Percentiles rank a stretch among this genome's conserved stretches.
Conservation (phyloP, 2,329 filamentous ascomycete species). For the Pyrenophora tritici-repentis region DNA sequence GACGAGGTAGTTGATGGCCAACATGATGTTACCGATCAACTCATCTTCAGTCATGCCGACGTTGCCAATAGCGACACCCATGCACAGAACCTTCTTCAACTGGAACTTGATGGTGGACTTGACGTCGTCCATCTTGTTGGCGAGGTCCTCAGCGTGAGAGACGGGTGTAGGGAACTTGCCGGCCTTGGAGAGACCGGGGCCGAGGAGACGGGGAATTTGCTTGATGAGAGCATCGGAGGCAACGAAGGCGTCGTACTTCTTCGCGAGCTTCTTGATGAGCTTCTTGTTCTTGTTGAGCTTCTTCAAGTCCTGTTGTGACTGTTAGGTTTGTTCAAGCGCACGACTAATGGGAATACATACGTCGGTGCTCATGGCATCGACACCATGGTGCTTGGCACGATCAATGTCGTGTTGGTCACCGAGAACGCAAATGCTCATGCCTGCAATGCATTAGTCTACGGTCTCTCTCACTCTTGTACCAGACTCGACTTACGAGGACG, state of each 20-base stretch:
- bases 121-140: slow-evolving; percentile 96
- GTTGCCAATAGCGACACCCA: slow-evolving; percentile 99
- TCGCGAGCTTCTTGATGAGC: slow-evolving; percentile 99
- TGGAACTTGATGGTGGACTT: slow-evolving; percentile 99
- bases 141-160: slow-evolving; percentile 93
- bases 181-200: slow-evolving; percentile 68
- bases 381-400: slow-evolving; percentile 97
- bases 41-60: slow-evolving; percentile 97
- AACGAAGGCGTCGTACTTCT: slow-evolving; percentile 99
- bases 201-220: slow-evolving; percentile 99
- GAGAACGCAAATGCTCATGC: slow-evolving; percentile 66
- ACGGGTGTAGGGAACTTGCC: slow-evolving; percentile 99
- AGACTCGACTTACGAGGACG: slow-evolving; percentile 55
- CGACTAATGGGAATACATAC: slow-evolving; percentile 1
- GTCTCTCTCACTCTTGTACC: background rate
- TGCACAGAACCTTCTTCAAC: slow-evolving; percentile 99
- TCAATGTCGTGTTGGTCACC: slow-evolving; percentile 98
- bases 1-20: slow-evolving; percentile 99
- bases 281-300: slow-evolving; percentile 99
- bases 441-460: slow-evolving; percentile 17
- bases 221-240: slow-evolving; percentile 98
- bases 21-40: slow-evolving; percentile 98
- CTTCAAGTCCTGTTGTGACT: slow-evolving; percentile 74
- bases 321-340: slow-evolving; percentile 6
- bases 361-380: slow-evolving; percentile 97